Evolutionary conservation across 139 green algal genomes (phyloP), one percentile per base, ranked within the genome.

Genomic region (Pycnococcus provasolii): DNA sequence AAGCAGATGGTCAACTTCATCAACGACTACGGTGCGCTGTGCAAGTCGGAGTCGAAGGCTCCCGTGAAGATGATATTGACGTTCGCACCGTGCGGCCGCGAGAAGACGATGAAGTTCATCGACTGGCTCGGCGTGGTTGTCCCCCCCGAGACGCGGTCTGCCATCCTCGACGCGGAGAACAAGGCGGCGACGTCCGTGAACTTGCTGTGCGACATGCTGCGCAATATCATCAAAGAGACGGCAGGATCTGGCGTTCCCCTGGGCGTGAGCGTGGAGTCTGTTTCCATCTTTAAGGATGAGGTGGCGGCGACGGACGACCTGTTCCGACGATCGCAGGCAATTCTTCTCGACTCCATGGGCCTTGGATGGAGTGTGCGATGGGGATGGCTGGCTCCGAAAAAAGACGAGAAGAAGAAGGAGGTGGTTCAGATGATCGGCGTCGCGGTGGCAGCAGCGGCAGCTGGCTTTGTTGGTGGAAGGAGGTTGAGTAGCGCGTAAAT

Each of bases 221-320:
- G 46, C 9, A 51, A 42, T 1, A 74, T 74, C 39, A 42, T 74
- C 9, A 51, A 61, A 2, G 59, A 74, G 47, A 68, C 68, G 4
- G 57, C 60, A 13, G 68, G 43, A 1, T 68, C 26, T n/a, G 59
- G 59, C 7, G 68, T 74, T 9, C 68, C 68, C n/a, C 60, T 74
- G 1, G 68, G 68, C 45, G 42, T 74, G 7, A 62, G 42, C 59
- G 68, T 74, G 37, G 68, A 74, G 62, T 64, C 50, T 4, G 68
- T 74, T 13, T 67, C 53, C 58, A 72, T 72, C 64, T 71, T 72
- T 39, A 71, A 71, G 58, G 62, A 77, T n/a, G 64, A 77, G 52
- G 67, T 72, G 13, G 55, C 72, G 58, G 62, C 71, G 48, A 52
- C 63, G 37, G 41, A 70, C 54, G 48, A 62, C 1, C 50, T 77